Percentiles rank a stretch among this genome's conserved stretches.
Conservation (phyloP, 805 yeast species). For the Ogataea trehaloabstinens region DNA sequence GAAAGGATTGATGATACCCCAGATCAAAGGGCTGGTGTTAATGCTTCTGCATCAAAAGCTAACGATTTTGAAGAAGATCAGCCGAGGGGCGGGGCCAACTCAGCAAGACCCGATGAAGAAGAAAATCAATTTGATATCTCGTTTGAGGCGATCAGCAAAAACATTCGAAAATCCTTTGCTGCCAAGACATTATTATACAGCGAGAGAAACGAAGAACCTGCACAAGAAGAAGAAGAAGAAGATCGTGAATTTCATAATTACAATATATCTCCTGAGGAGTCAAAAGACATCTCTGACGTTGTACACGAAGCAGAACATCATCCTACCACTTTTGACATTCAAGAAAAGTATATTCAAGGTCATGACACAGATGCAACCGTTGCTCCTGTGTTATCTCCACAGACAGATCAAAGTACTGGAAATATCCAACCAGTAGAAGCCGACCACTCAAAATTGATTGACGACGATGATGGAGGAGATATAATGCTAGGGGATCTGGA, state of each 20-base stretch:
- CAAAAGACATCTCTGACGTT: background rate
- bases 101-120: conserved; percentile 2
- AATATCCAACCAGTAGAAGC: background rate
- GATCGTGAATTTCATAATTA: background rate
- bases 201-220: conserved; percentile 6
- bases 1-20: background rate
- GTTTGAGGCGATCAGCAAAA: conserved; percentile 30
- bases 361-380: background rate
- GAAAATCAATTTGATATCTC: conserved; percentile 21
- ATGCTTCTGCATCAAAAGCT: too few species aligned
- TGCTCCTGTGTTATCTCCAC: background rate
- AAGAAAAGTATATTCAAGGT: conserved; percentile 7
- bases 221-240: background rate
- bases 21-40: background rate
- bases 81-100: background rate
- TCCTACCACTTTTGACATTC: background rate
- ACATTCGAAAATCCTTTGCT: conserved; percentile 32
- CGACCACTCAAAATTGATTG: conserved; percentile 20
- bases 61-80: background rate
- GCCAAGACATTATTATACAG: conserved; percentile 16
- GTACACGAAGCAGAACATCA: background rate
- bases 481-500: conserved; percentile 22
- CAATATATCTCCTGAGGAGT: background rate
- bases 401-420: background rate
- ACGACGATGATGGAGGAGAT: conserved; percentile 18